These are phyloP conservation scores for Exophiala spinifera DNA, from an alignment of 2,329 filamentous ascomycete species.

Conservation along the genomic window DNA sequence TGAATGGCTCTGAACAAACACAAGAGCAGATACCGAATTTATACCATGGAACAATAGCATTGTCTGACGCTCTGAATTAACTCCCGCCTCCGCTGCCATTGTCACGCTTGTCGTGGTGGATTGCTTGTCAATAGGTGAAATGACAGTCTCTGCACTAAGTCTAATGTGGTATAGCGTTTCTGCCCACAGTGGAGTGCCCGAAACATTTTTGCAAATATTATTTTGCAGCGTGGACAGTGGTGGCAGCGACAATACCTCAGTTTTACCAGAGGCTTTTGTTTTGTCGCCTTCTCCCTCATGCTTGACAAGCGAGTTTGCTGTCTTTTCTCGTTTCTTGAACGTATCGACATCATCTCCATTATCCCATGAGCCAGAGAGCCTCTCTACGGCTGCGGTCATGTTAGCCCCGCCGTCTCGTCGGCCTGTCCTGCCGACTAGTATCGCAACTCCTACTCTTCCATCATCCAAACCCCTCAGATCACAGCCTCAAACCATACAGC, in stretches of 20 bases:
- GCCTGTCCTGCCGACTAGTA: conserved; percentile 21
- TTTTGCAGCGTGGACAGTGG: background rate
- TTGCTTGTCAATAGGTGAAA: too few species aligned
- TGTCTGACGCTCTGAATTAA: too few species aligned
- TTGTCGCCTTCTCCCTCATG: conserved; percentile 2
- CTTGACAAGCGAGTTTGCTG: background rate
- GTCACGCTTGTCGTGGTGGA: too few species aligned
- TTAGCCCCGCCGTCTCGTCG: conserved; percentile 25
- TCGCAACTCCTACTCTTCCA: conserved; percentile 14
- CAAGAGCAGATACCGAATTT: background rate
- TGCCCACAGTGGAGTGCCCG: conserved; percentile 11
- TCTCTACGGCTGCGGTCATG: conserved; percentile 15
- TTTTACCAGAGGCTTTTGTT: background rate
- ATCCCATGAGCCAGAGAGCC: conserved; percentile 10
- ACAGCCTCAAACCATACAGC: conserved; percentile 7
- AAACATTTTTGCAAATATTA: conserved; percentile 18
- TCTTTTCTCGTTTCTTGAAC: background rate
- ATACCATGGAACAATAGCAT: too few species aligned
- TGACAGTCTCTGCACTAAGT: background rate
- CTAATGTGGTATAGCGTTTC: conserved; percentile 16
- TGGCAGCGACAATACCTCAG: background rate
- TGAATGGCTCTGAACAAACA: background rate
- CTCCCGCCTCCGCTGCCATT: too few species aligned
- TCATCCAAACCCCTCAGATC: conserved; percentile 13
- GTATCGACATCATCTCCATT: background rate